Evolutionary conservation across 1,284 basidiomycete genomes (phyloP).

Genomic region (Flammula alnicola): DNA sequence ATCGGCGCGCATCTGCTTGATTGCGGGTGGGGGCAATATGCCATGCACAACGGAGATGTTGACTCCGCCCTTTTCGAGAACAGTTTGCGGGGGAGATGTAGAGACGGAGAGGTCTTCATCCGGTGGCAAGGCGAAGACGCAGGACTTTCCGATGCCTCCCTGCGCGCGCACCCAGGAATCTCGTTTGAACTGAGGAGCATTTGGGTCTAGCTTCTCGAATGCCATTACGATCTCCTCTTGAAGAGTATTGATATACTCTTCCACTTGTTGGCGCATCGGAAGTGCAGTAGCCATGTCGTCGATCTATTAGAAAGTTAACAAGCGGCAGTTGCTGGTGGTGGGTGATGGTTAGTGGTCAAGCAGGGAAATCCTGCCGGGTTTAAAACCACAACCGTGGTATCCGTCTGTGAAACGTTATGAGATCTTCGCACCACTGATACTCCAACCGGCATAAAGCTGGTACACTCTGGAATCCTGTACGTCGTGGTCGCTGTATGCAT

Average conservation of each 20-base stretch:
- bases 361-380: constrained; percentile 7
- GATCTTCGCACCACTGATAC: constrained; percentile 3
- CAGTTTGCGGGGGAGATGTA: constrained; percentile 40
- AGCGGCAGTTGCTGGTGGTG: background rate
- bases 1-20: constrained; percentile 94
- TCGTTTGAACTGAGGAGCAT: constrained; percentile 76
- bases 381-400: background rate
- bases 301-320: background rate
- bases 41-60: constrained; percentile 96
- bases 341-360: constrained; percentile 14
- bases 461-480: constrained; percentile 8
- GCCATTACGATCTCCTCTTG: constrained; percentile 85
- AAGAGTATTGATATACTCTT: constrained; percentile 78
- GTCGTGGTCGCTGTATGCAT: background rate
- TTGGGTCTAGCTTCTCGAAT: constrained; percentile 82
- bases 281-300: constrained; percentile 25
- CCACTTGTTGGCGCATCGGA: constrained; percentile 83
- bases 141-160: constrained; percentile 89
- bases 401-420: constrained; percentile 8
- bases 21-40: constrained; percentile 83
- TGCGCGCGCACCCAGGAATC: constrained; percentile 87
- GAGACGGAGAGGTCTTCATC: constrained; percentile 33
- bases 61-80: constrained; percentile 96
- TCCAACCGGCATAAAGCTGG: constrained; percentile 3
- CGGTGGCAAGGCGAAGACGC: constrained; percentile 77